Evolutionary conservation across 2,329 filamentous ascomycete species (phyloP).

Genomic region (Exophiala dermatitidis): DNA sequence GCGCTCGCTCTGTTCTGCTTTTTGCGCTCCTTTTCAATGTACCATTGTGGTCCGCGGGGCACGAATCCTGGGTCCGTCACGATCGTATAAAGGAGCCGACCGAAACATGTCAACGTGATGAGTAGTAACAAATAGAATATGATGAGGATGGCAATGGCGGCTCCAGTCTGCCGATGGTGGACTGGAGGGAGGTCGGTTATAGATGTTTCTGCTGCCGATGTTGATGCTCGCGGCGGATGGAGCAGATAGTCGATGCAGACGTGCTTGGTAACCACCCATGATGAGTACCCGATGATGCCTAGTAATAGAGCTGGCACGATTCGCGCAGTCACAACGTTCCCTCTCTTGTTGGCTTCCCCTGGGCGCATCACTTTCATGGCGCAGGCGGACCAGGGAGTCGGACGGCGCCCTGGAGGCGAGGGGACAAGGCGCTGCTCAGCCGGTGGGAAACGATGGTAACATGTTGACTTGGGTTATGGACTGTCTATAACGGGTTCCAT

Average conservation of each 20-base stretch:
- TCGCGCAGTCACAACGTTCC: slow-evolving; percentile 54
- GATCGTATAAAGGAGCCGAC: slow-evolving; percentile 63
- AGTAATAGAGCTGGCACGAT: slow-evolving; percentile 64
- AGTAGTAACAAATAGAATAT: slow-evolving; percentile 67
- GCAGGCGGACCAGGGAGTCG: neutral
- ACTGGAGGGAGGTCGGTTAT: slow-evolving; percentile 30
- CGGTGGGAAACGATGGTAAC: too few relatives aligned
- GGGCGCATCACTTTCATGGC: slow-evolving; percentile 15
- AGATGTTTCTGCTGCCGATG: slow-evolving; percentile 19
- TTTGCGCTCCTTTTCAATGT: slow-evolving; percentile 27
- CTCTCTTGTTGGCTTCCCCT: slow-evolving; percentile 19
- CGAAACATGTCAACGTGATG: slow-evolving; percentile 59
- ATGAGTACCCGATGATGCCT: slow-evolving; percentile 60
- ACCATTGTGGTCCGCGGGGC: slow-evolving; percentile 50
- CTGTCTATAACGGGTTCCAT: neutral
- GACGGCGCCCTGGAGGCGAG: too few relatives aligned
- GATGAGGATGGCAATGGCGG: slow-evolving; percentile 62
- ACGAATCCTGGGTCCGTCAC: slow-evolving; percentile 66
- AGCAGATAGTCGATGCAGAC: slow-evolving; percentile 68
- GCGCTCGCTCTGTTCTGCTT: slow-evolving; percentile 20
- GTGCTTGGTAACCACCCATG: slow-evolving; percentile 61
- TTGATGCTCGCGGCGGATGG: slow-evolving; percentile 33
- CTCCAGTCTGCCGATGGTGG: slow-evolving; percentile 38
- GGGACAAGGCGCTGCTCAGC: too few relatives aligned
- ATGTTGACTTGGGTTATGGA: neutral